Evolutionary conservation across 495 filamentous ascomycete genomes (phyloP), one percentile per base, ranked within the genome.

Genomic region (Pseudevernia furfuracea): DNA sequence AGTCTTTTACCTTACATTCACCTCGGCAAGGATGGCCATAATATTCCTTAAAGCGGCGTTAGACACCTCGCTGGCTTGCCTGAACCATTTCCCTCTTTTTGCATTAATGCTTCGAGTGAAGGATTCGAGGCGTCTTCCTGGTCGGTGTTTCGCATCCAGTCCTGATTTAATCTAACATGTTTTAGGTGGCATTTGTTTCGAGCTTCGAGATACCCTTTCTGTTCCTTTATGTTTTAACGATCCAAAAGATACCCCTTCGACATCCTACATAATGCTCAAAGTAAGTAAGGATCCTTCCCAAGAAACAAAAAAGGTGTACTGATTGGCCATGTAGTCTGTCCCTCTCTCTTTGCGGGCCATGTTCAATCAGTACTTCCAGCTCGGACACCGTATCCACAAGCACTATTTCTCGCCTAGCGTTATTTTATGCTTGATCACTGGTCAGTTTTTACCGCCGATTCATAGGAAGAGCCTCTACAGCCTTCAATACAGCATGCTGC

Each of bases 81-180:
- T 99, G 65, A 99, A 99, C 71, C 94, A 99, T 74, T 99, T 99
- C 72, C 94, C 94, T 30, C 82, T 99, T 30, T 99, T 99, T 77
- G 94, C 94, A 17, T 76, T 97, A 56, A 99, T 99, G 94, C 79
- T 99, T 66, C 85, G 94, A 67, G 81, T 96, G 63, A 99, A 99
- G 75, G 95, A 99, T 72, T 90, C 91, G 9, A 81, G 85, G 73
- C 83, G 94, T 74, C 79, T 99, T 67, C 94, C 94, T 53, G 94
- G 92, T 84, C 70, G 59, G 59, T 43, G 68, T 61, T 46, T 66
- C 21, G 32, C 57, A 19, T 43, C 55, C 44, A 30, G 37, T 25
- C 23, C 60, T 63, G 9, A 7, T 10, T 37, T 25, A 15, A 30
- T 15, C 60, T 61, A 48, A 65, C 64, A 23, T 55, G 64, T 12